Percentiles rank a stretch among this genome's conserved stretches.
phyloP scores from a whole-genome alignment of 768 basidiomycete species.

The Rhodotorula taiwanensis region DNA sequence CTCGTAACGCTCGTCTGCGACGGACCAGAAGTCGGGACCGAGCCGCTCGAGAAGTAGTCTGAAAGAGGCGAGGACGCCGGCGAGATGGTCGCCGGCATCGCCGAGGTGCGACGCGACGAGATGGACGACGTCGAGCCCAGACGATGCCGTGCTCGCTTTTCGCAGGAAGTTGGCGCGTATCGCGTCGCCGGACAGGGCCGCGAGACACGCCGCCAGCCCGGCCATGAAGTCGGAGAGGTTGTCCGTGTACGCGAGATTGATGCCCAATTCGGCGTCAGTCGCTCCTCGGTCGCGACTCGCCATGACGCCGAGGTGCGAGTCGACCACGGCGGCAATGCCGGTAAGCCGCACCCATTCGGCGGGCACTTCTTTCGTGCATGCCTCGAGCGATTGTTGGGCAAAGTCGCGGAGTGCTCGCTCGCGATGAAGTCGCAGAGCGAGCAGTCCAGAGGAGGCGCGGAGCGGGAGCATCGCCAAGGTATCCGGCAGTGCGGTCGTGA shows the following conservation, averaged over 20 bases:
- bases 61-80: conserved; percentile 15
- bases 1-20: conserved; percentile 65
- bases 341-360: conserved; percentile 50
- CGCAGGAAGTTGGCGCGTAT: conserved; percentile 23
- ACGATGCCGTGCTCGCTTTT: not conserved
- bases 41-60: conserved; percentile 27
- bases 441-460: conserved; percentile 50
- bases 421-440: conserved; percentile 52
- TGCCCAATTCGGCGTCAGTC: conserved; percentile 5
- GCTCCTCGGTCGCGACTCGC: conserved; percentile 50
- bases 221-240: conserved; percentile 19
- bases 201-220: conserved; percentile 18
- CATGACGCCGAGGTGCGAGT: conserved; percentile 45
- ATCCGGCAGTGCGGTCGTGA: conserved; percentile 4
- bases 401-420: conserved; percentile 57
- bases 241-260: conserved; percentile 24
- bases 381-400: conserved; percentile 52
- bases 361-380: conserved; percentile 54
- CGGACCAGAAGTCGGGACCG: conserved; percentile 59
- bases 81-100: conserved; percentile 24
- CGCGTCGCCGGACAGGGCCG: conserved; percentile 15
- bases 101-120: conserved; percentile 28
- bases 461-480: conserved; percentile 41
- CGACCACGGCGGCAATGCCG: conserved; percentile 50
- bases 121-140: conserved; percentile 25